phyloP scores from a whole-genome alignment of 176 grass and related monocot species.

The Carex littledalei region DNA sequence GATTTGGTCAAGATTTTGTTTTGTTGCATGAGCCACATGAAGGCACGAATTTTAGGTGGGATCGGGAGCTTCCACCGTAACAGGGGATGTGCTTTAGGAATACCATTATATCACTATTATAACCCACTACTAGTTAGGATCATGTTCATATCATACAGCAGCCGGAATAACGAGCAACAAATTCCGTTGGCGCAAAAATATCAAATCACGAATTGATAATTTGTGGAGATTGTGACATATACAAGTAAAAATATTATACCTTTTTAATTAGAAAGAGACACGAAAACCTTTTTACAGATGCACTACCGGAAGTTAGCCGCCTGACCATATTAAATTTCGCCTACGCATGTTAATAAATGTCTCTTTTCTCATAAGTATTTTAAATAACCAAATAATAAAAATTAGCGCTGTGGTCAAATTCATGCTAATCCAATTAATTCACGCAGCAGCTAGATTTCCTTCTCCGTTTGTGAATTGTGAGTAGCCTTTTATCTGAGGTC shows the following conservation, averaged over 20 bases:
- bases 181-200: background rate
- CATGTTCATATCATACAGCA: background rate
- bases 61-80: no score
- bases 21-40: no score
- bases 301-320: background rate
- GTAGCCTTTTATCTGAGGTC: background rate
- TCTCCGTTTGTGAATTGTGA: background rate
- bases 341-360: background rate
- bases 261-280: background rate
- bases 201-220: background rate
- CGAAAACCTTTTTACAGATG: background rate
- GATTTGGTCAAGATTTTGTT: no score
- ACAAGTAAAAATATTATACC: conserved; percentile 2
- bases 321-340: background rate
- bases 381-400: background rate
- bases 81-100: no score
- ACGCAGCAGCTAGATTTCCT: background rate
- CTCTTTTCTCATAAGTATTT: background rate
- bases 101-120: no score
- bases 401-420: background rate
- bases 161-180: background rate
- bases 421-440: background rate
- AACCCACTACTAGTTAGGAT: background rate
- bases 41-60: no score
- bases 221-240: background rate